Conservation (phyloP, 2,329 filamentous ascomycete genomes). For the Claviceps sp. region DNA sequence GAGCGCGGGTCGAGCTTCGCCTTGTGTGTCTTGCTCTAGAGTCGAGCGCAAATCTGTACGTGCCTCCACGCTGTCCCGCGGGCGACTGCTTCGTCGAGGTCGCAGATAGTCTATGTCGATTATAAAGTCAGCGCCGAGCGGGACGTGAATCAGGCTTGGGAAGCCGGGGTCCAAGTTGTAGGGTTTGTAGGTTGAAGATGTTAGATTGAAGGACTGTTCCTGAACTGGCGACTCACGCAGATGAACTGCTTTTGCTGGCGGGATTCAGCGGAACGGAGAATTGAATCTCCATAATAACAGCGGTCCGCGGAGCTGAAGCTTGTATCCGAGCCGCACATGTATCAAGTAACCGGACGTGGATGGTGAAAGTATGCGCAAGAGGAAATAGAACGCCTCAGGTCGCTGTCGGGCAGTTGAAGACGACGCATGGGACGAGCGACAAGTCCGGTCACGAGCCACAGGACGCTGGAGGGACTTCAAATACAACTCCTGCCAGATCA, state of each 20-base stretch:
- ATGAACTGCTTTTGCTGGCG: constrained; percentile 9
- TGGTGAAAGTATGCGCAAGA: background rate
- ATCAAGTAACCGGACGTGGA: background rate
- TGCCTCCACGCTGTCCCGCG: constrained; percentile 14
- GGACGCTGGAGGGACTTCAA: too few relatives aligned
- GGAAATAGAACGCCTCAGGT: background rate
- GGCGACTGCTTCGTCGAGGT: background rate
- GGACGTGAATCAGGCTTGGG: background rate
- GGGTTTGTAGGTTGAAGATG: background rate
- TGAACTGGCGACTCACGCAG: constrained; percentile 12
- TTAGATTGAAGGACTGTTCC: background rate
- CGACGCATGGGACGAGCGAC: too few relatives aligned
- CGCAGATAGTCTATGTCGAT: background rate
- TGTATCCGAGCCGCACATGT: background rate
- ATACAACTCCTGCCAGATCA: too few relatives aligned
- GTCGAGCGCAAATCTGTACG: constrained; percentile 25
- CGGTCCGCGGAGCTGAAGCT: background rate
- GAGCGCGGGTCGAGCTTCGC: constrained; percentile 24
- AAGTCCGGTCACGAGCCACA: too few relatives aligned
- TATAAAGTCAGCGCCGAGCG: background rate
- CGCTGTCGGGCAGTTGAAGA: too few relatives aligned
- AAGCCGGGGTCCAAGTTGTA: too few relatives aligned
- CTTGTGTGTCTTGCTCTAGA: constrained; percentile 23
- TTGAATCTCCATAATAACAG: constrained; percentile 23
- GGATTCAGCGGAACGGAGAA: constrained; percentile 20